Percentiles rank a stretch among this genome's conserved stretches.
These are phyloP conservation scores for Curvularia sp. DNA, from an alignment of 2,329 filamentous ascomycete genomes.

Conservation along the genomic window DNA sequence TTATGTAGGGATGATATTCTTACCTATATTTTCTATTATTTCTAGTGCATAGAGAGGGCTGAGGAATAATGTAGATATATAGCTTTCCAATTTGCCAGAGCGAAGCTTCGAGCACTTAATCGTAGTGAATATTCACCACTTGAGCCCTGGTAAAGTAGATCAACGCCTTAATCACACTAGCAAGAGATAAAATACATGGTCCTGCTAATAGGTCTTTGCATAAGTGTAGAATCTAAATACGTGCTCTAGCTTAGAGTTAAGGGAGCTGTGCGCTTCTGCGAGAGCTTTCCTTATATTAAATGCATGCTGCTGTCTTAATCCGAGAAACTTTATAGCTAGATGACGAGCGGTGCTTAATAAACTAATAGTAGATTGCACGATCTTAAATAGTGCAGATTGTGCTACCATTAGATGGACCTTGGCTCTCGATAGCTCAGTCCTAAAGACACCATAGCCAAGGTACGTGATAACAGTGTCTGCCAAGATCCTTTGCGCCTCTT, in stretches of 20 bases:
- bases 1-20: too few relatives aligned
- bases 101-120: too few relatives aligned
- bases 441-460: slow-evolving; percentile 30
- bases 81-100: too few relatives aligned
- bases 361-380: slow-evolving; percentile 19
- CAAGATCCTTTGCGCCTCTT: slow-evolving; percentile 23
- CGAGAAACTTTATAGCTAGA: slow-evolving; percentile 22
- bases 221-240: slow-evolving; percentile 23
- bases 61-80: too few relatives aligned
- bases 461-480: slow-evolving; percentile 34
- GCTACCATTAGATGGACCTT: slow-evolving; percentile 11
- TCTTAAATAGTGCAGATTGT: slow-evolving; percentile 16
- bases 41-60: too few relatives aligned
- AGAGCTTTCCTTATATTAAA: slow-evolving; percentile 26
- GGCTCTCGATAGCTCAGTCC: slow-evolving; percentile 22
- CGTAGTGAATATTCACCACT: too few relatives aligned
- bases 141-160: too few relatives aligned
- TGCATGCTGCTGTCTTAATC: slow-evolving; percentile 15
- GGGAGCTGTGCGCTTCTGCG: slow-evolving; percentile 15
- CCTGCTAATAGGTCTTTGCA: slow-evolving; percentile 25
- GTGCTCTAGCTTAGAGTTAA: slow-evolving; percentile 1
- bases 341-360: slow-evolving; percentile 11
- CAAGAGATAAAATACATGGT: slow-evolving; percentile 20
- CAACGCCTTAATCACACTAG: too few relatives aligned
- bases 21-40: too few relatives aligned